These are phyloP conservation scores for Pyropia yezoensis DNA, from an alignment of 23 red algal species.

Conservation along the genomic window DNA sequence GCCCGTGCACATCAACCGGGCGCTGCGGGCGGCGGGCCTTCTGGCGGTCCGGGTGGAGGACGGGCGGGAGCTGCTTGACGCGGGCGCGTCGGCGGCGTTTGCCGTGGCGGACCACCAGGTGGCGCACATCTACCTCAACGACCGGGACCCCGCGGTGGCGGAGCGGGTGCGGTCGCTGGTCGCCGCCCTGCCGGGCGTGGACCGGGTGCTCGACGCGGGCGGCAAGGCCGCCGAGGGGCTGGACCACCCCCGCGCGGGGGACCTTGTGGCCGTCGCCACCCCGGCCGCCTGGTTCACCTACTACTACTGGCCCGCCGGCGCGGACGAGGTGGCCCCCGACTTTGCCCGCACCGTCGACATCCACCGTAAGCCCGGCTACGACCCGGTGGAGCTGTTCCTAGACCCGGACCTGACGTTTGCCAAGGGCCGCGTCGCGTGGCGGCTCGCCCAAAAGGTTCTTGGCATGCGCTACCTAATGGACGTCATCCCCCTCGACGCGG, in stretches of 20 bases:
- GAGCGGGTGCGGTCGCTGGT: constrained; percentile 17
- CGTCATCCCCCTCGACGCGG: constrained; percentile 52
- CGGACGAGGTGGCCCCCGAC: constrained; percentile 45
- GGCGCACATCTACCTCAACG: constrained; percentile 64
- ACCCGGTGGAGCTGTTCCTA: constrained; percentile 65
- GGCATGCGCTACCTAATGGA: constrained; percentile 67
- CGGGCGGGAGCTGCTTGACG: constrained; percentile 40
- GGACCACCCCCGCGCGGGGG: constrained; percentile 45
- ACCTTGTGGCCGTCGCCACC: constrained; percentile 46
- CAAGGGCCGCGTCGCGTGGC: constrained; percentile 16
- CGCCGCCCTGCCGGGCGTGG: constrained; percentile 30
- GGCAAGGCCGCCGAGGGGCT: constrained; percentile 20
- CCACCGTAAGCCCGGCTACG: constrained; percentile 67
- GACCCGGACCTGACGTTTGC: constrained; percentile 48
- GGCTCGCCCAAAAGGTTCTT: constrained; percentile 31
- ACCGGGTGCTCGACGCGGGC: constrained; percentile 26
- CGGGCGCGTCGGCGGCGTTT: constrained; percentile 43
- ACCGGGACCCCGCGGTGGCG: constrained; percentile 7
- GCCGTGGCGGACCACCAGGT: constrained; percentile 68
- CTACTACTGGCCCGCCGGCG: constrained; percentile 57
- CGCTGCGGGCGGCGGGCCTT: constrained; percentile 31
- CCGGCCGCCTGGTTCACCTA: constrained; percentile 57
- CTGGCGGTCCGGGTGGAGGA: constrained; percentile 27
- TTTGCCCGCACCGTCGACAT: constrained; percentile 70
- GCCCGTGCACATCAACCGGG: constrained; percentile 58